A percentile compares a stretch with the other conserved stretches of the same genome.
These are phyloP conservation scores for Calycina herbarum DNA, from an alignment of 2,329 filamentous ascomycete genomes.

Conservation along the genomic window DNA sequence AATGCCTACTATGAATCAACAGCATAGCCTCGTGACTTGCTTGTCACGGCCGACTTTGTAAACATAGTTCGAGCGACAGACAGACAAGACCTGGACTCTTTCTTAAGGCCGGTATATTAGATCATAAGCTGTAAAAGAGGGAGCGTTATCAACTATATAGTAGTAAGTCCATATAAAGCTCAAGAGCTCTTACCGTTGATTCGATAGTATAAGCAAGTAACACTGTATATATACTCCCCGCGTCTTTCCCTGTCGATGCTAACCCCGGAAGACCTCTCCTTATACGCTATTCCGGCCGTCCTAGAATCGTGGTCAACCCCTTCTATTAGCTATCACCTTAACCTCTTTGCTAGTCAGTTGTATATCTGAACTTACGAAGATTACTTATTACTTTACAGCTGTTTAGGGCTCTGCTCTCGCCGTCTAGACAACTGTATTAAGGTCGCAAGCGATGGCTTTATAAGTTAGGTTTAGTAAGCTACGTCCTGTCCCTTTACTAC, in stretches of 20 bases:
- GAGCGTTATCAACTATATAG: conserved; percentile 35
- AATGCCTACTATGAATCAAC: conserved; percentile 37
- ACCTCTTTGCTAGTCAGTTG: conserved; percentile 66
- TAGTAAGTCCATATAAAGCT: conserved; percentile 60
- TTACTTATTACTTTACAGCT: conserved; percentile 52
- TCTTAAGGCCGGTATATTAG: conserved; percentile 54
- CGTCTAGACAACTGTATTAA: conserved; percentile 14
- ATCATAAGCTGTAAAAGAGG: conserved; percentile 42
- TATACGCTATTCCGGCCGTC: conserved; percentile 43
- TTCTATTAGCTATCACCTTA: conserved; percentile 46
- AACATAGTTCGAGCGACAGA: conserved; percentile 41
- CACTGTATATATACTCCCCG: conserved; percentile 53
- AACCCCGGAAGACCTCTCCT: conserved; percentile 46
- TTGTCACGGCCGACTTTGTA: conserved; percentile 52
- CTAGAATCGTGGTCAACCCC: conserved; percentile 25
- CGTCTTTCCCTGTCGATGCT: conserved; percentile 41
- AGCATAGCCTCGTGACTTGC: conserved; percentile 42
- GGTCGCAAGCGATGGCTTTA: conserved; percentile 20
- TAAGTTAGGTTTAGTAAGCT: neutral
- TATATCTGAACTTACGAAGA: conserved; percentile 56
- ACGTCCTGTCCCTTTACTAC: conserved; percentile 1
- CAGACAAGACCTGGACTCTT: conserved; percentile 42
- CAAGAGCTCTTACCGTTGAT: conserved; percentile 49
- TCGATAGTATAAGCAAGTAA: conserved; percentile 35
- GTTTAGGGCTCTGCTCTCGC: conserved; percentile 48